A percentile compares a stretch with the other conserved stretches of the same genome.
phyloP scores from a whole-genome alignment of 2,329 filamentous ascomycete species.

The Sporothrix curviconia region DNA sequence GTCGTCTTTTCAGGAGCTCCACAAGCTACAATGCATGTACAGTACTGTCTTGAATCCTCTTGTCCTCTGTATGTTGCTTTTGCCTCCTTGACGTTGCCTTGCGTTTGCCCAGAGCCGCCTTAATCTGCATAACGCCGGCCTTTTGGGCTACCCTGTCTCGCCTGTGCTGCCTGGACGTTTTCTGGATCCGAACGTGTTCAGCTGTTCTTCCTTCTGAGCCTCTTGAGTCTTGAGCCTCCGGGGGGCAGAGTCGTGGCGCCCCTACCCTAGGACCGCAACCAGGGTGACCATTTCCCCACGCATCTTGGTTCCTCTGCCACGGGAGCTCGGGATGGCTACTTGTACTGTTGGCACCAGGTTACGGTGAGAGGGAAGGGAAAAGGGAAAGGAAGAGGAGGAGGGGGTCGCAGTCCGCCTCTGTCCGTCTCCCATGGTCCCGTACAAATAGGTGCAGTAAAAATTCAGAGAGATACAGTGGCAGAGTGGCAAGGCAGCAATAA shows the following conservation, averaged over 20 bases:
- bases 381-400: too few species aligned
- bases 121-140: too few species aligned
- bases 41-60: too few species aligned
- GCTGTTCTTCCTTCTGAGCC: neutral
- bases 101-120: too few species aligned
- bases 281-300: neutral
- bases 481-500: neutral
- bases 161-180: too few species aligned
- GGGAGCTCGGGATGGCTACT: constrained; percentile 6
- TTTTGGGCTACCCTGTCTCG: neutral
- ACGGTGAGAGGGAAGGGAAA: neutral
- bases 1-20: too few species aligned
- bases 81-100: neutral
- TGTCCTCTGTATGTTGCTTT: neutral
- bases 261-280: neutral
- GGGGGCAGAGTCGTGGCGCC: neutral
- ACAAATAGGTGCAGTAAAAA: too few species aligned
- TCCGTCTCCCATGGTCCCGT: too few species aligned
- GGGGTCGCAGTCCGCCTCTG: too few species aligned
- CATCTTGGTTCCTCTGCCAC: constrained; percentile 6
- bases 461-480: too few species aligned
- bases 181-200: too few species aligned
- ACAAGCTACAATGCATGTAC: too few species aligned
- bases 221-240: neutral
- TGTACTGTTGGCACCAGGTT: neutral